phyloP scores from a whole-genome alignment of 78 protist genomes.

The Diacronema lutheri region DNA sequence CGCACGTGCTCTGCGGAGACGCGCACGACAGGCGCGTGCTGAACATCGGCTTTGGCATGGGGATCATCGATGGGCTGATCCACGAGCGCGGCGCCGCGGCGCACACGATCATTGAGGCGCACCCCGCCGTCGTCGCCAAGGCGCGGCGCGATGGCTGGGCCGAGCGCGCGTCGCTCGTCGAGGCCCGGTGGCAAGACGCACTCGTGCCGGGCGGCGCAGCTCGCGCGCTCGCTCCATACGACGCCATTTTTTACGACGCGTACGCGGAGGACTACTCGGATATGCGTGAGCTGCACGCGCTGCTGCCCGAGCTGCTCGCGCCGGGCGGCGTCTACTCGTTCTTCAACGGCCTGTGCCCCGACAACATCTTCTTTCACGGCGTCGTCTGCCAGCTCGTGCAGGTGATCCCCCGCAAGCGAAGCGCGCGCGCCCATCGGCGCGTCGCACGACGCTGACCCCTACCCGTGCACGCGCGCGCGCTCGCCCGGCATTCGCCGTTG shows the following conservation, averaged over 20 bases:
- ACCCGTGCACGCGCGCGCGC: no score
- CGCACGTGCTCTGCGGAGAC: background rate
- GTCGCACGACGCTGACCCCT: no score
- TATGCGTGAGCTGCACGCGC: conserved; percentile 22
- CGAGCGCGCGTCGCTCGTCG: conserved; percentile 4
- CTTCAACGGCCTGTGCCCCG: conserved; percentile 35
- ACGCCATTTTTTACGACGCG: conserved; percentile 42
- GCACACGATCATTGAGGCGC: conserved; percentile 45
- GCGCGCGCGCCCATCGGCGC: no score
- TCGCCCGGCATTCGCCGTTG: no score
- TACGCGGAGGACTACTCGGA: conserved; percentile 15
- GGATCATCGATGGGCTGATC: conserved; percentile 21
- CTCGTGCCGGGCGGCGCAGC: background rate
- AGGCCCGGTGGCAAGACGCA: conserved; percentile 42
- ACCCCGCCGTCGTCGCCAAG: conserved; percentile 11
- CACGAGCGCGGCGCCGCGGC: background rate
- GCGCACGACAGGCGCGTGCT: conserved; percentile 21
- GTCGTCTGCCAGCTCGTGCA: background rate
- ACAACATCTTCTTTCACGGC: conserved; percentile 16
- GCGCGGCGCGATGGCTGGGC: conserved; percentile 24
- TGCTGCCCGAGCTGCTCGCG: conserved; percentile 21
- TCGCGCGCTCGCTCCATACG: conserved; percentile 2
- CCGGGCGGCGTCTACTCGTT: conserved; percentile 28
- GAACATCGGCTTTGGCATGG: conserved; percentile 43
- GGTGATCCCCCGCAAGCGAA: no score